Evolutionary conservation across 371 early-diverging fungal species (phyloP).

Genomic region (Rhizopus arrhizus): DNA sequence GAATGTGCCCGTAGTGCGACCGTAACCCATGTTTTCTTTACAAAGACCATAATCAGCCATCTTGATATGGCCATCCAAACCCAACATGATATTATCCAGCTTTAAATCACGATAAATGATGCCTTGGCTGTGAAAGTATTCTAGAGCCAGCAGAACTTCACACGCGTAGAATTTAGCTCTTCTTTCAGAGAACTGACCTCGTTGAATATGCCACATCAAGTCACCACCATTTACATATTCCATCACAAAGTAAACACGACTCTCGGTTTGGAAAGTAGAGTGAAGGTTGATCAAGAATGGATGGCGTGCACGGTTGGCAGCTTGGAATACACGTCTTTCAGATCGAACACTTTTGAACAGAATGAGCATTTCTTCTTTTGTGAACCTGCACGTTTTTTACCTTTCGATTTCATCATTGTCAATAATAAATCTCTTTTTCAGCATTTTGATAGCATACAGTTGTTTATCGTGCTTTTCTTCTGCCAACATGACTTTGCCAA

Average conservation of each 20-base stretch:
- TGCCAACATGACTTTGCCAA: conserved; percentile 98
- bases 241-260: conserved; percentile 96
- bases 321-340: conserved; percentile 91
- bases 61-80: conserved; percentile 94
- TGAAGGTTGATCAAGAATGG: conserved; percentile 97
- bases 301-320: conserved; percentile 85
- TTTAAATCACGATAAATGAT: conserved; percentile 98
- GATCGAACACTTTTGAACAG: conserved; percentile 66
- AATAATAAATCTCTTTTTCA: conserved; percentile 94
- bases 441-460: conserved; percentile 95
- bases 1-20: conserved; percentile 84
- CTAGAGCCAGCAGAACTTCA: conserved; percentile 94
- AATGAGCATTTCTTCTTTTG: neutral
- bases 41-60: conserved; percentile 99
- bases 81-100: conserved; percentile 95
- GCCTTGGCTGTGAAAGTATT: conserved; percentile 91
- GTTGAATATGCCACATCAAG: conserved; percentile 95
- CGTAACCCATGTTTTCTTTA: conserved; percentile 90
- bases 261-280: conserved; percentile 93
- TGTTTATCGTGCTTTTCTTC: conserved; percentile 78
- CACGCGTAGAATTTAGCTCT: conserved; percentile 96
- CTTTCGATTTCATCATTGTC: conserved; percentile 91
- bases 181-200: conserved; percentile 81
- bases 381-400: conserved; percentile 23
- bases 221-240: conserved; percentile 99